Percentiles rank a stretch among this genome's conserved stretches.
These are phyloP conservation scores for Daldinia childiae DNA, from an alignment of 495 filamentous ascomycete species.

Conservation along the genomic window DNA sequence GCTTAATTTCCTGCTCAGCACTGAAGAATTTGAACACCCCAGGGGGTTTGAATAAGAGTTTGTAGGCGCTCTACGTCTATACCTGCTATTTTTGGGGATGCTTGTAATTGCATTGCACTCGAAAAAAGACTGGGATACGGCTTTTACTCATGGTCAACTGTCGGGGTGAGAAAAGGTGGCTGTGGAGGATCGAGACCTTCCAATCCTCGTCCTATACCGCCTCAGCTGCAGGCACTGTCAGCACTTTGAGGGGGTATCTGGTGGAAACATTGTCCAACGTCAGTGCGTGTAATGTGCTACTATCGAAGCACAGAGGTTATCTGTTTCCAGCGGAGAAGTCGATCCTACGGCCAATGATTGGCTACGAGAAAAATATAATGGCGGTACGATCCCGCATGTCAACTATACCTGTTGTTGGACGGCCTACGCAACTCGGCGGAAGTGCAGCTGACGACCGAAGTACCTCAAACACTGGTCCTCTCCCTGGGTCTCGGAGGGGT, in stretches of 20 bases:
- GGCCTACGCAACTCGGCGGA: conserved; percentile 15
- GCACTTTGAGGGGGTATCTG: conserved; percentile 20
- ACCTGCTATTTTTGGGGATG: conserved; percentile 37
- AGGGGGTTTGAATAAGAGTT: conserved; percentile 2
- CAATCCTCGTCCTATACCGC: conserved; percentile 34
- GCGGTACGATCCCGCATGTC: conserved; percentile 21
- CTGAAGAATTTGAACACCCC: conserved; percentile 12
- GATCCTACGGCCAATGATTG: conserved; percentile 23
- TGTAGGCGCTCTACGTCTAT: conserved; percentile 12
- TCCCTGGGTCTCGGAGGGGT: conserved; percentile 22
- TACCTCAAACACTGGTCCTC: conserved; percentile 23
- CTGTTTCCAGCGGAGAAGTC: conserved; percentile 15
- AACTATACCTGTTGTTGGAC: conserved; percentile 23
- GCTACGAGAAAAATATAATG: conserved; percentile 13
- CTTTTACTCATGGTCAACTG: conserved; percentile 14
- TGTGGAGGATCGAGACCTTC: conserved; percentile 38
- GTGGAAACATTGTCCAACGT: conserved; percentile 31
- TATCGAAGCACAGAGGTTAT: conserved; percentile 21
- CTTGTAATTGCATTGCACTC: conserved; percentile 12
- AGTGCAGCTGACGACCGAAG: conserved; percentile 19
- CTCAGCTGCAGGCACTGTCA: conserved; percentile 30
- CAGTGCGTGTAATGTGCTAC: conserved; percentile 27
- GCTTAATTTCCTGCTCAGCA: conserved; percentile 20
- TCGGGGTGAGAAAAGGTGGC: conserved; percentile 26
- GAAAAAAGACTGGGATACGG: conserved; percentile 17